A percentile compares a stretch with the other conserved stretches of the same genome.
Evolutionary conservation across 805 yeast species (phyloP).

Genomic region (Lachancea mirantina): DNA sequence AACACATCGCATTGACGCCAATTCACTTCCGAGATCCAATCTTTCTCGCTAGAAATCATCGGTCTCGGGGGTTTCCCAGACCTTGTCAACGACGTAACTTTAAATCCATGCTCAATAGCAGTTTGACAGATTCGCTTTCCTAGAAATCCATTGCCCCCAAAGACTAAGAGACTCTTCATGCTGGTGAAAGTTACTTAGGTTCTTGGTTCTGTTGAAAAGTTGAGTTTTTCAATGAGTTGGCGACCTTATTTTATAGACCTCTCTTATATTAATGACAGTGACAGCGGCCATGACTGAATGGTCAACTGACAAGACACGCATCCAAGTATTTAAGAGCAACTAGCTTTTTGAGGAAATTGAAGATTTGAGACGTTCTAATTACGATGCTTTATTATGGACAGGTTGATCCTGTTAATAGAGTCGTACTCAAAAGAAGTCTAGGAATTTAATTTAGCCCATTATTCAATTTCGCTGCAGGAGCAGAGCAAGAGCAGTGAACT

Average conservation of each 20-base stretch:
- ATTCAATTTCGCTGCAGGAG: too few relatives aligned
- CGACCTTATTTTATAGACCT: too few relatives aligned
- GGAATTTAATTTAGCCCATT: conserved; percentile 43
- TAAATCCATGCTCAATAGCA: conserved; percentile 54
- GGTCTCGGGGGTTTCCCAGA: conserved; percentile 47
- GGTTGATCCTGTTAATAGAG: conserved; percentile 26
- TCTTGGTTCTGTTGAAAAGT: too few relatives aligned
- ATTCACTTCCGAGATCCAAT: conserved; percentile 51
- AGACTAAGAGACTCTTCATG: conserved; percentile 44
- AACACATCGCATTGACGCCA: conserved; percentile 69
- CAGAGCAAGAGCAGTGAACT: not conserved
- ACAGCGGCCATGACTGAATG: not conserved
- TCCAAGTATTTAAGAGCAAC: not conserved
- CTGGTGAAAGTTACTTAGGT: not conserved
- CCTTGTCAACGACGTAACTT: conserved; percentile 63
- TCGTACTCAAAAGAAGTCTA: conserved; percentile 56
- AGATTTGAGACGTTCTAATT: conserved; percentile 27
- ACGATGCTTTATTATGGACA: conserved; percentile 15
- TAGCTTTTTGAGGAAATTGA: not conserved
- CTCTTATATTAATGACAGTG: not conserved
- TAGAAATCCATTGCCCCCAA: conserved; percentile 86
- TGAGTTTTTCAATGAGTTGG: not conserved
- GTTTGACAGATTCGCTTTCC: conserved; percentile 66
- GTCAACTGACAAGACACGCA: not conserved
- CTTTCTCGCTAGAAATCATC: conserved; percentile 24